Conservation (phyloP, 2,329 filamentous ascomycete species). For the Rachicladosporium sp. region DNA sequence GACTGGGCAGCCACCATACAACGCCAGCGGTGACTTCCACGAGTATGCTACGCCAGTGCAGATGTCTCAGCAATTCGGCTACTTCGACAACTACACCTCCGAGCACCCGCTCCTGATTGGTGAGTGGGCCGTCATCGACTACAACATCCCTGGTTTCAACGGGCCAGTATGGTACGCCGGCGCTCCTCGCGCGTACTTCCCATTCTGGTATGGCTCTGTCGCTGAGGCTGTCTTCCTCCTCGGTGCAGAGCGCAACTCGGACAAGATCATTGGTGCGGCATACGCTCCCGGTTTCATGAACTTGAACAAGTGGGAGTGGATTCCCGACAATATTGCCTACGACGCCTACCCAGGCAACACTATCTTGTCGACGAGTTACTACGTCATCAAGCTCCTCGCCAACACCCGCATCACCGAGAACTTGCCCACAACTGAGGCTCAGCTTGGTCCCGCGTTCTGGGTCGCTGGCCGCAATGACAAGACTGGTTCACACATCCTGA, state of each 20-base stretch:
- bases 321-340: slow-evolving; percentile 28
- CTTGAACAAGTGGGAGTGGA: slow-evolving; percentile 20
- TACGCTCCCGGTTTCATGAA: slow-evolving; percentile 28
- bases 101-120: slow-evolving; percentile 28
- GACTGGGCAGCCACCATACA: slow-evolving; percentile 8
- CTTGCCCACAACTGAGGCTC: slow-evolving; percentile 27
- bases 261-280: slow-evolving; percentile 43
- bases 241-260: slow-evolving; percentile 52
- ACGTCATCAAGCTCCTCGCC: slow-evolving; percentile 30
- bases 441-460: slow-evolving; percentile 33
- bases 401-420: slow-evolving; percentile 33
- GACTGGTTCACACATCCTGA: slow-evolving; percentile 30
- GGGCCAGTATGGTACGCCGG: slow-evolving; percentile 27
- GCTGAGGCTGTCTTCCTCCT: slow-evolving; percentile 54
- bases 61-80: slow-evolving; percentile 18
- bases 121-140: slow-evolving; percentile 41
- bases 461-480: slow-evolving; percentile 30
- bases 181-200: slow-evolving; percentile 33
- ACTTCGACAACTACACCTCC: slow-evolving; percentile 37
- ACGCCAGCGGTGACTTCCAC: slow-evolving; percentile 20
- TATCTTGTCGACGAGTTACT: slow-evolving; percentile 19
- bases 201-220: slow-evolving; percentile 43
- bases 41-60: slow-evolving; percentile 20
- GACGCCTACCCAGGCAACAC: slow-evolving; percentile 26
- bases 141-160: slow-evolving; percentile 30